phyloP scores from a whole-genome alignment of 75 land plant species.

The Picea glauca region DNA sequence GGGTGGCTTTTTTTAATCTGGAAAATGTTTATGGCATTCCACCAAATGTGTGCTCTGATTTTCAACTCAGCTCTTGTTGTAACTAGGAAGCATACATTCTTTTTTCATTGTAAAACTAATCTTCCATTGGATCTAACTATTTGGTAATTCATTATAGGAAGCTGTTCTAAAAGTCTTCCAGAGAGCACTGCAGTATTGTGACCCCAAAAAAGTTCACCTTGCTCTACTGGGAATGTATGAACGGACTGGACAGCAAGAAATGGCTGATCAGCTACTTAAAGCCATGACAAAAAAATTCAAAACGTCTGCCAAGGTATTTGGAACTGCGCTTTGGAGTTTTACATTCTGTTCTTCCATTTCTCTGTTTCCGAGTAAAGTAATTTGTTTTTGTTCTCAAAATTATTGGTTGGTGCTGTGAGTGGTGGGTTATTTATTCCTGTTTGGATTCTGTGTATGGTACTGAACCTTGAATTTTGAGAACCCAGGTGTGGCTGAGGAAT shows the following conservation, averaged over 20 bases:
- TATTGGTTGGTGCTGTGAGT: neutral
- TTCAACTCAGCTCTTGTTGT: slow-evolving; percentile 1
- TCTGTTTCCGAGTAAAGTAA: neutral
- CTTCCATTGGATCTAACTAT: neutral
- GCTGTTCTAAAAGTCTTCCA: slow-evolving; percentile 69
- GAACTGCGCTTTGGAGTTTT: neutral
- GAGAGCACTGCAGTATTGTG: slow-evolving; percentile 82
- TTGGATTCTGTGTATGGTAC: neutral
- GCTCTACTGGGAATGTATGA: slow-evolving; percentile 86
- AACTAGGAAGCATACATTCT: neutral
- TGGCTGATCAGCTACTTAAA: slow-evolving; percentile 85
- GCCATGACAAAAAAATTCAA: slow-evolving; percentile 85
- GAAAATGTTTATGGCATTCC: slow-evolving; percentile 91
- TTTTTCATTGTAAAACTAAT: neutral
- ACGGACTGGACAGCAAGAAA: slow-evolving; percentile 60
- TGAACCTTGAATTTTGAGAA: neutral
- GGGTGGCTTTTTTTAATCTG: slow-evolving; percentile 91
- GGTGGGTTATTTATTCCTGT: neutral
- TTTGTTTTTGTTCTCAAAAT: neutral
- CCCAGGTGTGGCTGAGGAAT: slow-evolving; percentile 80
- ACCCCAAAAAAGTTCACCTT: slow-evolving; percentile 82
- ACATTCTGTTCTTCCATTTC: neutral
- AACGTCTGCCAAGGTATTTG: slow-evolving; percentile 68
- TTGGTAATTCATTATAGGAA: slow-evolving; percentile 50
- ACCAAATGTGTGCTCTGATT: slow-evolving; percentile 45